These are phyloP conservation scores for Purpureocillium lavendulum DNA, from an alignment of 2,329 filamentous ascomycete genomes.

Conservation along the genomic window DNA sequence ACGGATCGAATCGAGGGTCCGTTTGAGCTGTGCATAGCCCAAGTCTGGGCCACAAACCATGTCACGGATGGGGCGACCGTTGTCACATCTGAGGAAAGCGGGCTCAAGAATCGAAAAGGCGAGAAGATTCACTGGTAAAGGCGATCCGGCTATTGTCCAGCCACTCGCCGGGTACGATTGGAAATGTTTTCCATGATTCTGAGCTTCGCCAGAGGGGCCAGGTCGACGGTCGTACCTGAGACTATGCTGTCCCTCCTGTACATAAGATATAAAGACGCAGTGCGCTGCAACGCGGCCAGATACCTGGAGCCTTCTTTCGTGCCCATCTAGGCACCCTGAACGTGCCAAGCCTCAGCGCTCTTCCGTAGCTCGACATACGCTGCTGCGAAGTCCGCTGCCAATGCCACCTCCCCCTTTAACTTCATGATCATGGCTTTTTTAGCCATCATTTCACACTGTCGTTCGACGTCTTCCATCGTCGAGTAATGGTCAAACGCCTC, in stretches of 20 bases:
- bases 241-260: background rate
- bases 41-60: constrained; percentile 82
- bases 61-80: constrained; percentile 13
- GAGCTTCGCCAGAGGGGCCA: too few species aligned
- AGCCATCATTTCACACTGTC: constrained; percentile 69
- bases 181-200: too few species aligned
- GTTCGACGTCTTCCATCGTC: constrained; percentile 53
- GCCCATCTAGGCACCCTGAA: too few species aligned
- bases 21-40: constrained; percentile 78
- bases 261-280: background rate
- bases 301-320: too few species aligned
- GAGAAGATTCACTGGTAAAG: constrained; percentile 27
- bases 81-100: constrained; percentile 13
- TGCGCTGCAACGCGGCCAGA: too few species aligned
- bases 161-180: too few species aligned
- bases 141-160: too few species aligned
- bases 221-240: too few species aligned
- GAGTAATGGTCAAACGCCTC: constrained; percentile 57
- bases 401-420: constrained; percentile 52
- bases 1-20: constrained; percentile 84
- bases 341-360: constrained; percentile 19
- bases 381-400: constrained; percentile 59
- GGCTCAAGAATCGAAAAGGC: constrained; percentile 27
- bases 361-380: constrained; percentile 53
- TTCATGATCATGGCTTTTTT: constrained; percentile 76